Evolutionary conservation across 768 basidiomycete genomes (phyloP).

Genomic region (Rhizopogon vesiculosus): DNA sequence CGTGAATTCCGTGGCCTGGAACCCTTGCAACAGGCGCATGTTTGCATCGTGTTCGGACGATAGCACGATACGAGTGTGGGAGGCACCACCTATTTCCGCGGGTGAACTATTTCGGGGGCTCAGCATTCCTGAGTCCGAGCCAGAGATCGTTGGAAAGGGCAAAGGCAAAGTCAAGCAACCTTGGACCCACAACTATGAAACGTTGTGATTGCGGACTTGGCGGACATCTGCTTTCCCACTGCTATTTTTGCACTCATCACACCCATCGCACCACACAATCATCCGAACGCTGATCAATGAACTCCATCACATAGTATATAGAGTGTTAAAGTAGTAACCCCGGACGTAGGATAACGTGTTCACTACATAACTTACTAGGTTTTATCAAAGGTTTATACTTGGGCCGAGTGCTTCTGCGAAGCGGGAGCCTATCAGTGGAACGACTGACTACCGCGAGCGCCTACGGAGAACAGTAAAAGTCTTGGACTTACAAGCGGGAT

Average conservation of each 20-base stretch:
- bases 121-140: conserved; percentile 15
- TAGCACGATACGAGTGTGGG: conserved; percentile 87
- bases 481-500: neutral
- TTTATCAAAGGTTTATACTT: neutral
- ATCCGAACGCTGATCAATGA: conserved; percentile 19
- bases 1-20: conserved; percentile 97
- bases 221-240: neutral
- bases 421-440: conserved; percentile 5
- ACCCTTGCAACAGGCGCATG: conserved; percentile 82
- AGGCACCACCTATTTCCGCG: conserved; percentile 30
- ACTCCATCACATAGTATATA: conserved; percentile 28
- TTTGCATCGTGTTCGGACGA: conserved; percentile 98
- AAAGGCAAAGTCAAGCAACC: conserved; percentile 59
- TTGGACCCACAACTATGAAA: conserved; percentile 23
- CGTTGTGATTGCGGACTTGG: conserved; percentile 4
- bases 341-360: conserved; percentile 10
- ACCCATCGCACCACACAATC: conserved; percentile 8
- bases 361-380: neutral
- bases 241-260: neutral
- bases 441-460: conserved; percentile 59
- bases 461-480: conserved; percentile 30
- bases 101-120: conserved; percentile 10
- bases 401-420: too few species aligned
- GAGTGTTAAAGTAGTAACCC: conserved; percentile 27
- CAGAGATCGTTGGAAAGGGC: conserved; percentile 45